Evolutionary conservation across 768 basidiomycete species (phyloP).

Genomic region (Leccinum rimulosum): DNA sequence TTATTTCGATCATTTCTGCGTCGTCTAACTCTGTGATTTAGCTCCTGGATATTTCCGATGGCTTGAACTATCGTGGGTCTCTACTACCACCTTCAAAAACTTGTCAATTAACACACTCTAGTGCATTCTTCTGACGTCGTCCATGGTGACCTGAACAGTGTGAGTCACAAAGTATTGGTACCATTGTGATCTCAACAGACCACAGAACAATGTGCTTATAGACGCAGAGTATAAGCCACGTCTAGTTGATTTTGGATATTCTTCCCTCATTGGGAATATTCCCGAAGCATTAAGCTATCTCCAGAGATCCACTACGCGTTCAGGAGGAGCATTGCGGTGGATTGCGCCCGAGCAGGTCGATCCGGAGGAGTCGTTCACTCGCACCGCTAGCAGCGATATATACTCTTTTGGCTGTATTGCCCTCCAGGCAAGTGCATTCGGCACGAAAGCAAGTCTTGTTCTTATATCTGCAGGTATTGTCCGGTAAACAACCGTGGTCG

Average conservation of each 20-base stretch:
- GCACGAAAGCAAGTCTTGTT: neutral
- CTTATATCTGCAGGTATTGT: neutral
- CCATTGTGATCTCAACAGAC: neutral
- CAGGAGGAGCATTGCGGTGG: neutral
- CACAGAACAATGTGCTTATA: constrained; percentile 4
- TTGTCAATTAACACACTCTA: too few relatives aligned
- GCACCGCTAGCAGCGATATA: neutral
- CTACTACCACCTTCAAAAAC: too few relatives aligned
- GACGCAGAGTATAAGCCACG: neutral
- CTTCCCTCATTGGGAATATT: neutral
- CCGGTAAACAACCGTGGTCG: neutral
- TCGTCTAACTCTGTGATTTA: too few relatives aligned
- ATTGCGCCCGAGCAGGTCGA: neutral
- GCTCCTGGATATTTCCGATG: too few relatives aligned
- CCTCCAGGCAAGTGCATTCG: neutral
- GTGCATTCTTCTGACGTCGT: neutral
- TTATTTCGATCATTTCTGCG: too few relatives aligned
- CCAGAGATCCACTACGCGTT: neutral
- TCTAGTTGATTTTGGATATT: neutral
- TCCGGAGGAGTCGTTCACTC: neutral
- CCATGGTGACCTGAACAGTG: neutral
- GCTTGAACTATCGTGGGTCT: too few relatives aligned
- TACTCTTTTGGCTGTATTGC: neutral
- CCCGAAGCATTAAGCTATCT: neutral
- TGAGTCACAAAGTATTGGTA: neutral